Percentiles rank a stretch among this genome's conserved stretches.
Conservation (phyloP, 495 filamentous ascomycete species). For the Talaromyces stipitatus region DNA sequence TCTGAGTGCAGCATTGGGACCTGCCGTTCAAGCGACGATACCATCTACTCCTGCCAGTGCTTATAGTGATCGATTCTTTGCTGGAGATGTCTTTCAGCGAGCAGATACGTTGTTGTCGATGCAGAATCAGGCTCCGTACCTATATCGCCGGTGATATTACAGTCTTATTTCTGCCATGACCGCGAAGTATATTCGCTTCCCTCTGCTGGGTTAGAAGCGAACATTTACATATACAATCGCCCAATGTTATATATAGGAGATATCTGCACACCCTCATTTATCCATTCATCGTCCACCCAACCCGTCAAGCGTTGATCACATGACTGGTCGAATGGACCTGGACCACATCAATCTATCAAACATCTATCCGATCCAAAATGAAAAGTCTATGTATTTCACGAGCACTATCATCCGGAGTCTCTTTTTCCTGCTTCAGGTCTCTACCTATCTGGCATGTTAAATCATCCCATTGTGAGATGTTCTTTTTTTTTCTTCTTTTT, state of each 20-base stretch:
- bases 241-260: background rate
- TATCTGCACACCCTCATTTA: background rate
- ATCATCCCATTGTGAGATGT: background rate
- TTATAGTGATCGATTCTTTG: constrained; percentile 56
- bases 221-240: background rate
- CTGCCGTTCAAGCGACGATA: constrained; percentile 82
- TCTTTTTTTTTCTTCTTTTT: no score
- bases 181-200: no score
- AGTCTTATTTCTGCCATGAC: no score
- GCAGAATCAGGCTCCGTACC: constrained; percentile 37
- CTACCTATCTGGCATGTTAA: background rate
- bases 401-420: background rate
- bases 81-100: constrained; percentile 65
- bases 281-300: background rate
- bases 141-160: constrained; percentile 29
- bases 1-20: constrained; percentile 76
- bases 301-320: background rate
- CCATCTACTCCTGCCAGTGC: constrained; percentile 69
- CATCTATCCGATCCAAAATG: background rate
- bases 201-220: no score
- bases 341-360: background rate
- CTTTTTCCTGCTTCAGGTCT: background rate
- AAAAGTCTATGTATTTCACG: background rate
- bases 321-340: background rate
- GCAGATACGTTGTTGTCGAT: constrained; percentile 63